Base-by-base conservation (phyloP, 225 moss, liverwort and hornwort genomes). In the Asterella californica region DNA sequence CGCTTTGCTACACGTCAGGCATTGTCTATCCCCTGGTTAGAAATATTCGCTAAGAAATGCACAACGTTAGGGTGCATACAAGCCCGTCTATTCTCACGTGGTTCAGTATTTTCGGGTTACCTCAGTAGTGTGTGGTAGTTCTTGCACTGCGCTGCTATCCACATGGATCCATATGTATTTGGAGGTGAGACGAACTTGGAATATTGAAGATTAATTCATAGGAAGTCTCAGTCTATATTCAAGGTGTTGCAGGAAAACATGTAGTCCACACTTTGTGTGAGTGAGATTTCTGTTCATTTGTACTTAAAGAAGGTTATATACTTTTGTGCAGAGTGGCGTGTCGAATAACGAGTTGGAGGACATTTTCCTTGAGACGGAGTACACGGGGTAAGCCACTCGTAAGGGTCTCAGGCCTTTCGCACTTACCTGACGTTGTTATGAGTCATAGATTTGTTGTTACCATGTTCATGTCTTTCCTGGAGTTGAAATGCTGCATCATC, bases 371-470 rank as follows among this genome's bases (percentile, higher is more conserved):
- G 72, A 75, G 80, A 80, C 46, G 38, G 78, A 82, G 6, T 89
- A 90, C 78, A 92, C 86, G 18, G 96, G 92, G 85, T 93, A 89
- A 73, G 80, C 22, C 75, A 32, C 9, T 25, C 24, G 21, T 33
- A 7, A 76, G 34, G 22, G 1, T 34, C 32, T 76, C 55, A 0
- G 32, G 42, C 6, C 15, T 30, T 54, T 53, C 1, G 12, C 14
- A 22, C 24, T 19, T 37, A 17, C 3, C 46, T n/a, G 25, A 71
- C 2, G 24, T 10, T 47, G 25, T 46, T 5, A 5, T 19, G 30
- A 66, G 10, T 0, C n/a, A n/a, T 67, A 1, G 15, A 70, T 37
- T 9, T 12, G 33, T 6, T 32, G 12, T 18, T 48, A 45, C 19
- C 64, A 3, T 46, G 27, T 70, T 22, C 17, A n/a, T n/a, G 4